phyloP scores from a whole-genome alignment of 371 early-diverging fungal species.

The Haplosporangium sp. region DNA sequence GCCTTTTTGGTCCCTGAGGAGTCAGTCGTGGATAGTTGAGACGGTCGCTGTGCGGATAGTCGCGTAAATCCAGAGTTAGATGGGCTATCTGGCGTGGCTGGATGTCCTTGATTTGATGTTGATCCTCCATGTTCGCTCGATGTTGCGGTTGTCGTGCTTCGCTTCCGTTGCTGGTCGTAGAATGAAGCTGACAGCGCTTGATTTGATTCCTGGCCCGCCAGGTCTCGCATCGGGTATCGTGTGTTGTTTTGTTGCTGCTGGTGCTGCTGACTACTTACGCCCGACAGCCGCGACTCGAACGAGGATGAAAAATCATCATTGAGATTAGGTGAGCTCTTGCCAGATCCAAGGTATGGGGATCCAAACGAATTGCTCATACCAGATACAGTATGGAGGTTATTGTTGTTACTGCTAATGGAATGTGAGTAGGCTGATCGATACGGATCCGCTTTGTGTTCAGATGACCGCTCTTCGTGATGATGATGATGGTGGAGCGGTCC shows the following conservation, averaged over 20 bases:
- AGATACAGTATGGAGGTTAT: background rate
- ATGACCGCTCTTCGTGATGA: slow-evolving; percentile 22
- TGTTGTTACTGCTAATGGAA: slow-evolving; percentile 2
- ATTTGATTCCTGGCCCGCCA: slow-evolving; percentile 47
- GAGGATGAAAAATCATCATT: slow-evolving; percentile 48
- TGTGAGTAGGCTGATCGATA: slow-evolving; percentile 48
- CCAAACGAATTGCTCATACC: slow-evolving; percentile 4
- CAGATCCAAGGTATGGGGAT: slow-evolving; percentile 34
- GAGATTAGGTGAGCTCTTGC: slow-evolving; percentile 29
- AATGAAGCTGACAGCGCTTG: slow-evolving; percentile 36
- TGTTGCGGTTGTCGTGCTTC: background rate
- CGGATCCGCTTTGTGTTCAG: slow-evolving; percentile 36
- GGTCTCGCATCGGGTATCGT: slow-evolving; percentile 45
- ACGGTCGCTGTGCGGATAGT: slow-evolving; percentile 16
- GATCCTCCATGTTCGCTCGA: slow-evolving; percentile 17
- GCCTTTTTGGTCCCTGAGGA: slow-evolving; percentile 26
- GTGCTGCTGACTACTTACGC: slow-evolving; percentile 20
- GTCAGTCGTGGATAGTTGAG: slow-evolving; percentile 35
- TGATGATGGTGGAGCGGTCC: slow-evolving; percentile 11
- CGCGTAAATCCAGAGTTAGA: no score
- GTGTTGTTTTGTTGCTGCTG: slow-evolving; percentile 19
- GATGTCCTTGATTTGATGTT: background rate
- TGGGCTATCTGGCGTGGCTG: no score
- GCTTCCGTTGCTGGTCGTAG: slow-evolving; percentile 17
- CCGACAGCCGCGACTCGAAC: slow-evolving; percentile 40